Evolutionary conservation across 2,329 filamentous ascomycete genomes (phyloP).

Genomic region (Cercospora zeina): DNA sequence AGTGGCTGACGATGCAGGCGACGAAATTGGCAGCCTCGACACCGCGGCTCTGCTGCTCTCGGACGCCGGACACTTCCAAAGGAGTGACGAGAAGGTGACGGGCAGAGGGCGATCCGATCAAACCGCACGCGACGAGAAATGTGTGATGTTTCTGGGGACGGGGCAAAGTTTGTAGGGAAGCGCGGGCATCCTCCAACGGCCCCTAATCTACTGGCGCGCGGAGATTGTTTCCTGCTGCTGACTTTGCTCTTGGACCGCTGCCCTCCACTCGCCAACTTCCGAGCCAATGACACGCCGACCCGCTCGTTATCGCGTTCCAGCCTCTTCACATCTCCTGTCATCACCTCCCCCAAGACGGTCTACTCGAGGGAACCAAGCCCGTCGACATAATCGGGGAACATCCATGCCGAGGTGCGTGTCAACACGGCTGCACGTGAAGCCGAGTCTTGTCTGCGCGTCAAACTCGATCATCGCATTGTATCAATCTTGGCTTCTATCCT

Average conservation of each 20-base stretch:
- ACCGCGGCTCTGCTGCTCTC: constrained; percentile 7
- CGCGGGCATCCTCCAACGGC: constrained; percentile 1
- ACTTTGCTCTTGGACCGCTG: constrained; percentile 9
- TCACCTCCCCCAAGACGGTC: background rate
- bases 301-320: constrained; percentile 9
- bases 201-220: constrained; percentile 10
- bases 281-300: background rate
- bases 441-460: background rate
- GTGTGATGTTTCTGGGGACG: constrained; percentile 1
- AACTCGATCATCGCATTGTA: background rate
- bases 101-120: background rate
- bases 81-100: constrained; percentile 4
- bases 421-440: constrained; percentile 1
- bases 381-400: no score
- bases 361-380: no score
- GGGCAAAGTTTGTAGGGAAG: constrained; percentile 9
- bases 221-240: constrained; percentile 10
- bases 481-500: background rate
- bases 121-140: constrained; percentile 4
- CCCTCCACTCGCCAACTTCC: background rate
- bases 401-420: constrained; percentile 1
- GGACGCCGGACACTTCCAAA: background rate
- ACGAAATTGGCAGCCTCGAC: constrained; percentile 5
- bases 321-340: background rate
- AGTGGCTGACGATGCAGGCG: constrained; percentile 4